A percentile compares a stretch with the other conserved stretches of the same genome.
These are phyloP conservation scores for Potentilla sterilis DNA, from an alignment of 306 rosid species.

Conservation along the genomic window DNA sequence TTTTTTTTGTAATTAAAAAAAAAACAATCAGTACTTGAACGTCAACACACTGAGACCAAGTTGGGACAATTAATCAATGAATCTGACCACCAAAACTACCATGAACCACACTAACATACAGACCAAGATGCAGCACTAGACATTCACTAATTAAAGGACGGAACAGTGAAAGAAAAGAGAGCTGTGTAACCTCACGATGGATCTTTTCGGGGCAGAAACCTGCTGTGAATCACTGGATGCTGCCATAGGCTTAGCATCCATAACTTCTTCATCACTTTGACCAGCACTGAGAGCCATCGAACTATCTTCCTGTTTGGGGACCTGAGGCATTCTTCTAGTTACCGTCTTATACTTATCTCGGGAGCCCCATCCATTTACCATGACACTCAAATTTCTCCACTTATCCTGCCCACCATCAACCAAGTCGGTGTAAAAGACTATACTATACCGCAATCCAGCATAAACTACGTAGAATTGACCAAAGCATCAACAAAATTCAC, in stretches of 20 bases:
- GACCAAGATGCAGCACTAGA: not conserved
- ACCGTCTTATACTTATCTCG: slow-evolving; percentile 76
- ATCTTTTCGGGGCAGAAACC: slow-evolving; percentile 54
- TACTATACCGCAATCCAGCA: slow-evolving; percentile 10
- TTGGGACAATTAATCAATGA: not conserved
- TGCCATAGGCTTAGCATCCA: slow-evolving; percentile 58
- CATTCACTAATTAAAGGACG: not conserved
- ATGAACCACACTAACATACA: not conserved
- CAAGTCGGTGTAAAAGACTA: slow-evolving; percentile 12
- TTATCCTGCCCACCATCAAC: slow-evolving; percentile 62
- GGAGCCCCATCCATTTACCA: slow-evolving; percentile 93
- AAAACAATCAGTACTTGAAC: not conserved
- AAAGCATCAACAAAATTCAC: not conserved
- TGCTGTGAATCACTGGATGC: slow-evolving; percentile 51
- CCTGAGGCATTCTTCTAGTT: slow-evolving; percentile 52
- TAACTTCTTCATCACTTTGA: slow-evolving; percentile 79
- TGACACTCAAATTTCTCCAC: slow-evolving; percentile 96
- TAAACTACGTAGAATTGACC: not conserved
- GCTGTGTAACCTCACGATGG: slow-evolving; percentile 66
- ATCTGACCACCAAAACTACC: not conserved
- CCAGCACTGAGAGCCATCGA: slow-evolving; percentile 29
- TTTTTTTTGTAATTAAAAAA: no score
- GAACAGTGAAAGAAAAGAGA: slow-evolving; percentile 3
- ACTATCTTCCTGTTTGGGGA: slow-evolving; percentile 66
- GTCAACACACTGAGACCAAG: not conserved